Evolutionary conservation across 2,329 filamentous ascomycete species (phyloP).

Genomic region (Penicillium sclerotiorum): DNA sequence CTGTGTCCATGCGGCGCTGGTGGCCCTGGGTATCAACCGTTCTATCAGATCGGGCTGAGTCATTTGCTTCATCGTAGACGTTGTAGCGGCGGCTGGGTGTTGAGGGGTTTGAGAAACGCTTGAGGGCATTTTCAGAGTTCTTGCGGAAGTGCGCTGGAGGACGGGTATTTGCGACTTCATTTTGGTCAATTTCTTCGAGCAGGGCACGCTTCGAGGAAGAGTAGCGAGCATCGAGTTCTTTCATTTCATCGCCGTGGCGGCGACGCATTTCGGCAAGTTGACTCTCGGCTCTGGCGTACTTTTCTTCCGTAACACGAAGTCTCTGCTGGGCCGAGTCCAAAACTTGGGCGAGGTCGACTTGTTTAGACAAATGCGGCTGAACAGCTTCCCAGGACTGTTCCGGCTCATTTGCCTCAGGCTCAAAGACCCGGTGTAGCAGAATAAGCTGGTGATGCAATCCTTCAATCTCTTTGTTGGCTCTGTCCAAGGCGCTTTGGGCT

Average conservation of each 20-base stretch:
- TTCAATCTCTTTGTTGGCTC: conserved; percentile 76
- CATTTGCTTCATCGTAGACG: conserved; percentile 64
- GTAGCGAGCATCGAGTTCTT: conserved; percentile 64
- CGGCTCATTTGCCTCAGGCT: conserved; percentile 70
- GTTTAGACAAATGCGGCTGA: conserved; percentile 67
- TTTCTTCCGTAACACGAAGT: conserved; percentile 79
- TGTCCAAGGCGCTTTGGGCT: conserved; percentile 76
- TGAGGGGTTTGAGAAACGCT: conserved; percentile 71
- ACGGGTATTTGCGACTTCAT: conserved; percentile 71
- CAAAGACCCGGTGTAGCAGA: conserved; percentile 80
- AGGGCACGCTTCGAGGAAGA: conserved; percentile 70
- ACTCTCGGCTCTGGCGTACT: conserved; percentile 76
- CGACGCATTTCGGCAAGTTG: conserved; percentile 79
- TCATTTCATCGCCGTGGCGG: conserved; percentile 70
- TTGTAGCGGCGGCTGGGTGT: conserved; percentile 76
- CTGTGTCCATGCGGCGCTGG: conserved; percentile 88
- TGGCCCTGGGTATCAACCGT: conserved; percentile 82
- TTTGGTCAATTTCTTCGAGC: conserved; percentile 84
- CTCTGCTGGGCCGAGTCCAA: conserved; percentile 88
- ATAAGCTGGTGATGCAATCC: conserved; percentile 80
- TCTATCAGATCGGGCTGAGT: conserved; percentile 81
- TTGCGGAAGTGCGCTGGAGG: conserved; percentile 73
- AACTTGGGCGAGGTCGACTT: conserved; percentile 78
- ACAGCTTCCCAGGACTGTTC: conserved; percentile 69
- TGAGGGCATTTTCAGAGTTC: conserved; percentile 57